Percentiles rank a stretch among this genome's conserved stretches.
These are phyloP conservation scores for Apiospora arundinis DNA, from an alignment of 2,329 filamentous ascomycete genomes.

Conservation along the genomic window DNA sequence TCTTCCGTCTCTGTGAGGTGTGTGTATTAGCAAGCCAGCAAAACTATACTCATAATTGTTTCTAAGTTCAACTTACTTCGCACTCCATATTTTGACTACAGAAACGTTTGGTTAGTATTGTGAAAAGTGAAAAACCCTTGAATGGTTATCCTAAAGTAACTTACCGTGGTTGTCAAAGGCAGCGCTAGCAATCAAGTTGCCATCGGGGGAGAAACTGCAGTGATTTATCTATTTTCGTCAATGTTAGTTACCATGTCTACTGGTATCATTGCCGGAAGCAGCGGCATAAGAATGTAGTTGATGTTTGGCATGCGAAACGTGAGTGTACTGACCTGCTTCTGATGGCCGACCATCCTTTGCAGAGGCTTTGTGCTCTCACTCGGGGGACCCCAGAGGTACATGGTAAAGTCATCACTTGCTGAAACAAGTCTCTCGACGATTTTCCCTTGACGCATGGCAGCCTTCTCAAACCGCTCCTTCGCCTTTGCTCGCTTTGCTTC, in stretches of 20 bases:
- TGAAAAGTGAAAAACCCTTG: background rate
- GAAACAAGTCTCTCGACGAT: constrained; percentile 86
- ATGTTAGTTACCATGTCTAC: background rate
- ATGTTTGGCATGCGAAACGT: background rate
- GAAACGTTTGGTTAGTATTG: background rate
- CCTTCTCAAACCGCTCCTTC: constrained; percentile 83
- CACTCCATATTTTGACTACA: constrained; percentile 81
- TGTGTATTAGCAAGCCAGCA: background rate
- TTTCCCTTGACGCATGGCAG: constrained; percentile 76
- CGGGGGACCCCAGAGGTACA: constrained; percentile 89
- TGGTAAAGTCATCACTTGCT: constrained; percentile 93
- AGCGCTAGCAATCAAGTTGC: constrained; percentile 82
- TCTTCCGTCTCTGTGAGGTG: constrained; percentile 61
- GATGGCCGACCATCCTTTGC: constrained; percentile 88
- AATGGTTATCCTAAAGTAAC: background rate
- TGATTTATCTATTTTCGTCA: constrained; percentile 80
- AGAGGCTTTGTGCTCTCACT: constrained; percentile 80
- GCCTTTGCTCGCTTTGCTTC: constrained; percentile 78
- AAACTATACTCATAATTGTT: background rate
- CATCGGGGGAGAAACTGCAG: constrained; percentile 92
- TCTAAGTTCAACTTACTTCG: constrained; percentile 55
- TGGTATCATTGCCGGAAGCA: background rate
- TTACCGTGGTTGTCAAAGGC: constrained; percentile 88
- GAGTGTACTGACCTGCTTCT: constrained; percentile 61
- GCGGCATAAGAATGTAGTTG: background rate